Conservation (phyloP, 176 grass and related monocot species). For the Avena insularis region DNA sequence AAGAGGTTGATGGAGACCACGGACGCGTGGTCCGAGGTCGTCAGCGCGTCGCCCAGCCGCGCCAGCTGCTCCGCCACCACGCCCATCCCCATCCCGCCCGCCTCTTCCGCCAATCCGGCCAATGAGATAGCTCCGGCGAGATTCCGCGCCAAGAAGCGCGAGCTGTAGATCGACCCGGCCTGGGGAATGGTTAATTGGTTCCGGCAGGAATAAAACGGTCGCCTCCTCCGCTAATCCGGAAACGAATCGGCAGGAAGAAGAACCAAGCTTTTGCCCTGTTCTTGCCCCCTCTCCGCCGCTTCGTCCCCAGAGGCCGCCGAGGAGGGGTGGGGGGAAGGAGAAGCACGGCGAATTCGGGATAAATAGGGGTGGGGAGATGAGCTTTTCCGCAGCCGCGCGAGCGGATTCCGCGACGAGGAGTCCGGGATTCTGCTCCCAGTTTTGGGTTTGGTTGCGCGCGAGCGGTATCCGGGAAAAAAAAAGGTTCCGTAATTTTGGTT, state of each 20-base stretch:
- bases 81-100: constrained; percentile 53
- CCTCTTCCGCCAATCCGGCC: not conserved
- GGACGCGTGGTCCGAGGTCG: constrained; percentile 81
- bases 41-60: constrained; percentile 60
- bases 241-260: constrained; percentile 4
- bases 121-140: constrained; percentile 10
- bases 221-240: not conserved
- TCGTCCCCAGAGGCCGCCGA: not conserved
- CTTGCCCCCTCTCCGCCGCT: not conserved
- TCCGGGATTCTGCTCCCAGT: not conserved
- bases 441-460: not conserved
- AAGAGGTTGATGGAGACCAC: constrained; percentile 97
- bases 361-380: not conserved
- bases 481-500: not conserved
- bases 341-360: not conserved
- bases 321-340: not conserved
- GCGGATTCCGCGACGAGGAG: constrained; percentile 9
- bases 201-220: not conserved
- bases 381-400: constrained; percentile 12
- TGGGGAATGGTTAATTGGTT: not conserved
- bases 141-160: not conserved
- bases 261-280: not conserved
- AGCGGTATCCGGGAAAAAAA: not conserved
- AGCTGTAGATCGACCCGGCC: not conserved
- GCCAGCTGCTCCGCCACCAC: constrained; percentile 60